Evolutionary conservation across 225 moss, liverwort and hornwort species (phyloP), one percentile per base, ranked within the genome.

Genomic region (Antitrichia curtipendula): DNA sequence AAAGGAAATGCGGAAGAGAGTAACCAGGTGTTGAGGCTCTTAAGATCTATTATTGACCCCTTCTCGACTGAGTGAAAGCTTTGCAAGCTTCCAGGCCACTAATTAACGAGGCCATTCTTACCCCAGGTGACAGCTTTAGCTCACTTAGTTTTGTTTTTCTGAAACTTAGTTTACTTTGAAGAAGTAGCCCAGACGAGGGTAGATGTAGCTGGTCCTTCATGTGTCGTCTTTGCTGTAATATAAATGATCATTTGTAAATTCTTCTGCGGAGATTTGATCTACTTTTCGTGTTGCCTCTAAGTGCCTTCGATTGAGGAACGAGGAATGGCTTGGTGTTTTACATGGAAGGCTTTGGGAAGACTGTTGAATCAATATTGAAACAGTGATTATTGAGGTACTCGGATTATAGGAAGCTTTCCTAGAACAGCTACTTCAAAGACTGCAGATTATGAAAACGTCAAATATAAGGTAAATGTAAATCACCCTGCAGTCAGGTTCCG

Each of bases 191-290:
- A 49, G 80, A 58, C 86, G 70, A 86, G 69, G 68, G 69, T 88
- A 78, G 78, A 72, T 49, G 78, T 69, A 69, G 69, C 84, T 40
- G 31, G 49, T 83, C 49, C 49, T 82, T 82, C 43, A 78, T 89
- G 86, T 84, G 61, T 88, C 86, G 81, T 84, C 47, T 83, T 86
- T 75, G 80, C 81, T 90, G 92, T 92, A 90, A 81, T 88, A 90
- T 92, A 86, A 88, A 83, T 64, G 90, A 90, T 84, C 84, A n/a
- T 86, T 88, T 92, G 90, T 88, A 92, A 86, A 86, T 80, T 70
- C 62, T 73, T 80, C 40, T 90, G 24, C 22, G 38, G 76, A 85
- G 23, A 53, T 75, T 85, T 63, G 40, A 28, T 76, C 17, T 53
- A 6, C 64, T 62, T 49, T 76, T 53, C 16, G 47, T 75, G 61